A percentile compares a stretch with the other conserved stretches of the same genome.
Conservation (phyloP, 495 filamentous ascomycete species). For the Aspergillus incahuasiensis region DNA sequence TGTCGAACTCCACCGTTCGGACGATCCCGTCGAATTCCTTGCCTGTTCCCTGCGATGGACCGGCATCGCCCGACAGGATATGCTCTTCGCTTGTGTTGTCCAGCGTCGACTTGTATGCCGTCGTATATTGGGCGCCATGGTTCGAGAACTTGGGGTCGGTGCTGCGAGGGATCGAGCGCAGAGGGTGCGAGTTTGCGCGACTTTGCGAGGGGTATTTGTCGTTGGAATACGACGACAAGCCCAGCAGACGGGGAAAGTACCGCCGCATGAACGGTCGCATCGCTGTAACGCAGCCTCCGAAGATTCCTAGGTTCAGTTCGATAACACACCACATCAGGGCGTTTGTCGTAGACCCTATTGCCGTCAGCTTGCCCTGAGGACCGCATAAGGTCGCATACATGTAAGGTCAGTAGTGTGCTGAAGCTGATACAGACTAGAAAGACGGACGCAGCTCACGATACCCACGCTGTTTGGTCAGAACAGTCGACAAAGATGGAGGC, state of each 20-base stretch:
- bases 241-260: slow-evolving; percentile 32
- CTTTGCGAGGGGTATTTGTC: slow-evolving; percentile 11
- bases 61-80: slow-evolving; percentile 15
- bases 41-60: not conserved
- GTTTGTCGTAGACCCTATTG: slow-evolving; percentile 26
- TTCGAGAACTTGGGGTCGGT: slow-evolving; percentile 22
- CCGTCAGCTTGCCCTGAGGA: slow-evolving; percentile 5
- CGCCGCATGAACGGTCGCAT: slow-evolving; percentile 30
- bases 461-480: slow-evolving; percentile 23
- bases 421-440: slow-evolving; percentile 21
- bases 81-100: slow-evolving; percentile 29
- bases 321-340: slow-evolving; percentile 31
- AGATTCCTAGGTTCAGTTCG: slow-evolving; percentile 34
- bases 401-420: slow-evolving; percentile 24
- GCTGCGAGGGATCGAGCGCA: slow-evolving; percentile 23
- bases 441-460: slow-evolving; percentile 33
- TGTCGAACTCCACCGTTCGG: slow-evolving; percentile 31
- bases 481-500: not conserved
- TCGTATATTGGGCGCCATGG: slow-evolving; percentile 10
- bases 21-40: slow-evolving; percentile 24
- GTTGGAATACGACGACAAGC: slow-evolving; percentile 20
- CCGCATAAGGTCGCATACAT: slow-evolving; percentile 24
- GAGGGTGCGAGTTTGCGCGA: slow-evolving; percentile 23
- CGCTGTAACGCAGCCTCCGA: slow-evolving; percentile 32
- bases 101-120: slow-evolving; percentile 5